Evolutionary conservation across 208 protist species (phyloP), one percentile per base, ranked within the genome.

Genomic region (Leptomonas seymouri): DNA sequence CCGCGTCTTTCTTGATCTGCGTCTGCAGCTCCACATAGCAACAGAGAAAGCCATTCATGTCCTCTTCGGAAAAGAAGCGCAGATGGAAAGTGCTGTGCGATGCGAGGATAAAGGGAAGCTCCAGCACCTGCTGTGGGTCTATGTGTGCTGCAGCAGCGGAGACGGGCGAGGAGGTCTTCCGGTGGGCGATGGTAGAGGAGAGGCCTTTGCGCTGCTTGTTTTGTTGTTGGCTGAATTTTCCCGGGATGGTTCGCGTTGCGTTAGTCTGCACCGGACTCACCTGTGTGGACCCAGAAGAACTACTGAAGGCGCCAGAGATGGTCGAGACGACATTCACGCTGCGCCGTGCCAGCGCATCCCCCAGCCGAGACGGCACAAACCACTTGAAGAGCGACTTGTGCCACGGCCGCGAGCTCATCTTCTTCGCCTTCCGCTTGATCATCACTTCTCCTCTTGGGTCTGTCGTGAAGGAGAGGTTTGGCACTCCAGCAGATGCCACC

Each of bases 1-100:
- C 49, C n/a, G 61, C 61, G 21, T 45, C 61, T n/a, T 45, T 36
- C 18, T 39, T 2, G 12, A 49, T 5, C 6, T 3, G 57, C 2
- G 61, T 46, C 53, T 68, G 49, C 42, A 75, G 23, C 21, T 53
- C 42, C 0, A 75, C 34, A 54, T 68, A 75, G 50, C 34, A 18
- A 9, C 16, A 16, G 15, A 80, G 45, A 50, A 77, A 77, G 1
- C 21, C 46, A 46, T 23, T 48, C n/a, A 77, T 18, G 25, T 75
- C 68, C 7, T 60, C 49, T 39, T 75, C 67, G 21, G 14, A 48
- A n/a, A 34, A 25, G 30, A 77, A 77, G 15, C 64, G 71, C n/a
- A 77, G 46, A 23, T 30, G 58, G 39, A 71, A 69, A 14, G 64
- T 56, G n/a, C 53, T 25, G n/a, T 21, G 28, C 7, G 58, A 21